These are phyloP conservation scores for Domatiomyces globalis DNA, from an alignment of 2,329 filamentous ascomycete species.

Conservation along the genomic window DNA sequence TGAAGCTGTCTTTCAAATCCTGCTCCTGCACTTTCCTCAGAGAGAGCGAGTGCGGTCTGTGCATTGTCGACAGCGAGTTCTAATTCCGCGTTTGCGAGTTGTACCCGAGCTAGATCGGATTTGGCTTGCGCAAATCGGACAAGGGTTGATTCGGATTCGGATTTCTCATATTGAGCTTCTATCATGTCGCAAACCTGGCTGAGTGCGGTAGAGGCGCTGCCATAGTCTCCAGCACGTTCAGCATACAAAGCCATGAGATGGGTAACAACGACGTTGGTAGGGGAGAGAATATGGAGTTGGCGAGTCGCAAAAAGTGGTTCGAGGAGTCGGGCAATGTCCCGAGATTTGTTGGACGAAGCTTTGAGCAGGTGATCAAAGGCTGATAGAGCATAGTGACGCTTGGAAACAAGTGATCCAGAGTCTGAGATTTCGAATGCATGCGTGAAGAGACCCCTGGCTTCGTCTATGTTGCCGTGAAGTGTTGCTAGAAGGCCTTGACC, in stretches of 20 bases:
- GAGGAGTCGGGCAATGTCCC: slow-evolving; percentile 44
- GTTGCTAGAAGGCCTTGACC: slow-evolving; percentile 80
- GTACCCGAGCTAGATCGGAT: slow-evolving; percentile 71
- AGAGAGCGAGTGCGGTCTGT: slow-evolving; percentile 65
- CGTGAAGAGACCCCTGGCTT: slow-evolving; percentile 74
- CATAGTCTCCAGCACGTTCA: slow-evolving; percentile 61
- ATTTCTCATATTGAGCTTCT: slow-evolving; percentile 71
- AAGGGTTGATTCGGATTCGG: slow-evolving; percentile 61
- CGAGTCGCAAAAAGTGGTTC: slow-evolving; percentile 79
- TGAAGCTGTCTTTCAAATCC: slow-evolving; percentile 46
- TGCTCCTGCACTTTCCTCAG: slow-evolving; percentile 55
- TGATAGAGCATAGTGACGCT: slow-evolving; percentile 65
- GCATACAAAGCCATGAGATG: slow-evolving; percentile 70
- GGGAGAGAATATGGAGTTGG: slow-evolving; percentile 60
- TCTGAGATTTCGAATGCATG: slow-evolving; percentile 90
- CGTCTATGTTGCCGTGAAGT: slow-evolving; percentile 55
- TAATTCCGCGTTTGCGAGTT: slow-evolving; percentile 55
- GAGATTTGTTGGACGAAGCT: slow-evolving; percentile 30
- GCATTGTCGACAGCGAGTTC: slow-evolving; percentile 62
- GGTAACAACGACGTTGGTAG: slow-evolving; percentile 55
- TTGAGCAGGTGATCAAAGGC: slow-evolving; percentile 68
- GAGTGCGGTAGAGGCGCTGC: slow-evolving; percentile 49
- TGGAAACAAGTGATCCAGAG: slow-evolving; percentile 56
- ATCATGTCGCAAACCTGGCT: slow-evolving; percentile 52
- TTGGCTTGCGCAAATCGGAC: slow-evolving; percentile 69